Evolutionary conservation across 352 stramenopile genomes (phyloP), one percentile per base, ranked within the genome.

Genomic region (Phytophthora multivora): DNA sequence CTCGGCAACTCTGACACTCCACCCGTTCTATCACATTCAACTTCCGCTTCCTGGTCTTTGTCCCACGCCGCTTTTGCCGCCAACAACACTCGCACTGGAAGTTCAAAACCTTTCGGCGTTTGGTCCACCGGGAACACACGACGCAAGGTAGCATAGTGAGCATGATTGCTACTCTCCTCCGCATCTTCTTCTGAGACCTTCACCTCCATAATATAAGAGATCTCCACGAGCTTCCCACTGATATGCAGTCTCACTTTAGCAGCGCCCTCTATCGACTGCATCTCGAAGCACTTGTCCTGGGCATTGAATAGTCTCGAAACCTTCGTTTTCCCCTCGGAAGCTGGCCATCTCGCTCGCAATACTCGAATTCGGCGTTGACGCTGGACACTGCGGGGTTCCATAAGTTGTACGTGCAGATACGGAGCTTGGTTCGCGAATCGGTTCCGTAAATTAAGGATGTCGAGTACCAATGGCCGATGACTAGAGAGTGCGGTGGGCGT

Each of bases 251-350:
- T 51, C 30, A 85, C 70, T 43, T 74, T 72, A 18, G 81, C 80
- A 7, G 72, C 69, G 18, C 84, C 80, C n/a, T 91, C 84, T 15
- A 89, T 74, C 11, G 84, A 93, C 40, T 79, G 69, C 50, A 93
- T 71, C 55, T 89, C 71, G 23, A 88, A 89, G 11, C 70, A 47
- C 28, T 69, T 63, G 6, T 63, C 54, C 15, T 58, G 15, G 12
- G 55, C 26, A 40, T 89, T 77, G 35, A 76, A 62, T 36, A 79
- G 46, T 43, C 53, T 69, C 7, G 55, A 50, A 25, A 67, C 51
- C 36, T 59, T 56, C 31, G 83, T 54, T 18, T 65, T 68, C 11
- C 30, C 36, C 33, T 58, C 51, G 15, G 19, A 21, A 42, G 19
- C 25, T 7, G 65, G 71, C 75, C 78, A 85, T 23, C 73, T 63